These are phyloP conservation scores for Leishmania major DNA, from an alignment of 208 protist genomes.

Conservation along the genomic window DNA sequence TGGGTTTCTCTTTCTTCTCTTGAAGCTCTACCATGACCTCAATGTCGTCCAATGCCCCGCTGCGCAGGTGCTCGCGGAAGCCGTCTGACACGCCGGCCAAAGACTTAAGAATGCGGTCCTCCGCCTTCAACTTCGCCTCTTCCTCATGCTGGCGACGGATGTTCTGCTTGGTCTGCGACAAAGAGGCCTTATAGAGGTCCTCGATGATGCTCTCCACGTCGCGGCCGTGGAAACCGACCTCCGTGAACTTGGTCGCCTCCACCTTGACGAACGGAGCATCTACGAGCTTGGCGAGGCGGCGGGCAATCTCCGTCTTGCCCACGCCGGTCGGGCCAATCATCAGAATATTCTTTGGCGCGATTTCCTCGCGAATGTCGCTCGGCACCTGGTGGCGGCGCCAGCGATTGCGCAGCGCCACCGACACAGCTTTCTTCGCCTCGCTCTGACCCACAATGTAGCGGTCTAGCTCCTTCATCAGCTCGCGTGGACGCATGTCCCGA, in stretches of 20 bases:
- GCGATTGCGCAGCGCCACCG: conserved; percentile 96
- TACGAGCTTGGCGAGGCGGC: conserved; percentile 96
- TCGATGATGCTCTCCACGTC: conserved; percentile 98
- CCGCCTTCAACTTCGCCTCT: conserved; percentile 77
- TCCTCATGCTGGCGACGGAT: conserved; percentile 89
- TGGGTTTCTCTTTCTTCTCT: conserved; percentile 92
- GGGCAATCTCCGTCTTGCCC: conserved; percentile 97
- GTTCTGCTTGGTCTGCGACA: conserved; percentile 92
- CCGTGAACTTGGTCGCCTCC: conserved; percentile 99
- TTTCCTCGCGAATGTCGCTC: conserved; percentile 90
- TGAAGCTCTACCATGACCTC: conserved; percentile 92
- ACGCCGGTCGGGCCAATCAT: conserved; percentile 95
- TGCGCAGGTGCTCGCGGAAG: conserved; percentile 94
- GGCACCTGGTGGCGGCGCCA: conserved; percentile 94
- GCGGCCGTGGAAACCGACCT: conserved; percentile 96
- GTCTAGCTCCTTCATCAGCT: conserved; percentile 96
- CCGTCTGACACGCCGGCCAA: conserved; percentile 90
- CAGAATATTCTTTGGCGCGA: conserved; percentile 95
- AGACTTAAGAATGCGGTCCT: conserved; percentile 90
- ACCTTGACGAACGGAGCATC: conserved; percentile 98
- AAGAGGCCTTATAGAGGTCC: conserved; percentile 95
- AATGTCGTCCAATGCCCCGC: conserved; percentile 91
- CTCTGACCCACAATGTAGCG: conserved; percentile 97
- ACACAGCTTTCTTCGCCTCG: conserved; percentile 97
- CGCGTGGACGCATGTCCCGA: conserved; percentile 90